Base-by-base conservation (phyloP, 495 filamentous ascomycete genomes). In the Xylaria intraflava region DNA sequence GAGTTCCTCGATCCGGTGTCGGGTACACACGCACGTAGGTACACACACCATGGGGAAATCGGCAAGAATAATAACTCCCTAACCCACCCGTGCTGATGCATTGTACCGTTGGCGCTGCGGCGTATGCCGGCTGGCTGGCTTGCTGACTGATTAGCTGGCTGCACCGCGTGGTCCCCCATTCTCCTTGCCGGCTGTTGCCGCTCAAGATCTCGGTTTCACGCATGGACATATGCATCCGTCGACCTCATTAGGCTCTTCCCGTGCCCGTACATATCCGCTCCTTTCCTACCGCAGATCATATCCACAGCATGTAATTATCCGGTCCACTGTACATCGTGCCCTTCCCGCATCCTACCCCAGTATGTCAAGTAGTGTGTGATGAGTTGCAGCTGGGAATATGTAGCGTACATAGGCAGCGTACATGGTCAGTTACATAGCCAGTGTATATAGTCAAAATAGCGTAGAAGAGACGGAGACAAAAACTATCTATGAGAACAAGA, bases 201-300 rank as follows among this genome's bases (percentile, higher is more conserved):
- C 39, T 35, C 36, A 41, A 54, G 51, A 54, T 54, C 51, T 54
- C 51, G 51, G 51, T 54, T 54, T 47, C 51, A 42, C 51, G 38
- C 51, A 54, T 54, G 51, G 51, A 46, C 51, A 35, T 54, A 54
- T 54, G 51, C 44, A 54, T 54, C 51, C 51, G 51, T 54, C 31
- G 44, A 38, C 50, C 41, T 52, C 50, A 52, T 52, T 52, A 52
- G 50, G 51, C 42, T 54, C 51, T 54, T 54, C 51, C 51, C 51
- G 51, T 41, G 51, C 51, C 51, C 51, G 51, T 42, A 54, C 51
- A 54, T 54, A 54, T 54, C 51, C 43, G 43, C 11, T 41, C 35
- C 51, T 47, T 45, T 47, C 43, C 51, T 43, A 54, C 36, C 44
- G 51, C 30, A 54, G 51, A 54, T 54, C 51, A 43, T 45, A 54